Conservation (phyloP, 345 rosid genomes). For the Gossypioides kirkii region DNA sequence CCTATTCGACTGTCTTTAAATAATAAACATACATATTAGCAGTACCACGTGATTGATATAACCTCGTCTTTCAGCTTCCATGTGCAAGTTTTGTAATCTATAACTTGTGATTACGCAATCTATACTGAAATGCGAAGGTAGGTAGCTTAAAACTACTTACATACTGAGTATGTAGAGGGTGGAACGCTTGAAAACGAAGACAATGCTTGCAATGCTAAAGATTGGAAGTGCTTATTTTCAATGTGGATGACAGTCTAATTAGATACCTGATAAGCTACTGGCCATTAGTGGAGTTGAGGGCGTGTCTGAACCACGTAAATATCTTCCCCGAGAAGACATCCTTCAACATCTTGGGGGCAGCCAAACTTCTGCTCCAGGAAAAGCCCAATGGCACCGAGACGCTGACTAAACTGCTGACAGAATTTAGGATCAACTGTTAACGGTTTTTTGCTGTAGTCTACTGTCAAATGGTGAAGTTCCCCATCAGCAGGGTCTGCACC, state of each 20-base stretch:
- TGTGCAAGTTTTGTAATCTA: no score
- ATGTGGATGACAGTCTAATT: neutral
- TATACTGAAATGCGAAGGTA: neutral
- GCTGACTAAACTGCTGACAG: conserved; percentile 70
- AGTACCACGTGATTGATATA: neutral
- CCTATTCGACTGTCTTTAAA: neutral
- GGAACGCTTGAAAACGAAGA: neutral
- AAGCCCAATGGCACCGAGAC: conserved; percentile 66
- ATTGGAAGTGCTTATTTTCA: neutral
- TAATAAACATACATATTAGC: neutral
- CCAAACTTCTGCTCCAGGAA: conserved; percentile 90
- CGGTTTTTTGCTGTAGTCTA: conserved; percentile 88
- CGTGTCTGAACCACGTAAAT: conserved; percentile 83
- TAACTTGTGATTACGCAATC: neutral
- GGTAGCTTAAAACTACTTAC: neutral
- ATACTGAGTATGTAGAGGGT: neutral
- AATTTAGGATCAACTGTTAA: conserved; percentile 59
- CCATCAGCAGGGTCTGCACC: conserved; percentile 76
- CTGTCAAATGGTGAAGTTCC: conserved; percentile 48
- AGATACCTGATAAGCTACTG: neutral
- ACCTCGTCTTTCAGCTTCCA: neutral
- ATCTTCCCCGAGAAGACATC: conserved; percentile 82
- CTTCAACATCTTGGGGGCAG: conserved; percentile 93
- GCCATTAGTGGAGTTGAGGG: conserved; percentile 65
- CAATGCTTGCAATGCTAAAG: neutral